These are phyloP conservation scores for Penicillium capsulatum DNA, from an alignment of 2,329 filamentous ascomycete species.

Conservation along the genomic window DNA sequence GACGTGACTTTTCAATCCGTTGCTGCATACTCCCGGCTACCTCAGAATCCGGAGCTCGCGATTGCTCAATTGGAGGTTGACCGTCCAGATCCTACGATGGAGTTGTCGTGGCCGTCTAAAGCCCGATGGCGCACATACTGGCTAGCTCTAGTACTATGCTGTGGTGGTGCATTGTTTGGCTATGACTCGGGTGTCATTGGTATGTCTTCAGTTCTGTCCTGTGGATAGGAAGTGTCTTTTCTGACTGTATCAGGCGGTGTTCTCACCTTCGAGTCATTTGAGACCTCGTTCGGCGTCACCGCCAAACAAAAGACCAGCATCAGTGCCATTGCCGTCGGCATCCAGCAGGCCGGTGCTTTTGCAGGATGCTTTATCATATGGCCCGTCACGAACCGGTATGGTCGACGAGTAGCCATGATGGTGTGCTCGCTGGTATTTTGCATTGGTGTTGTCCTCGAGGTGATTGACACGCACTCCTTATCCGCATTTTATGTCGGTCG, in stretches of 20 bases:
- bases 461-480: slow-evolving; percentile 46
- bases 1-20: slow-evolving; percentile 1
- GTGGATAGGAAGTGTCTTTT: neutral
- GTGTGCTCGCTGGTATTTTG: slow-evolving; percentile 47
- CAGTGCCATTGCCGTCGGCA: slow-evolving; percentile 49
- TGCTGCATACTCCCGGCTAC: slow-evolving; percentile 14
- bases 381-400: slow-evolving; percentile 46
- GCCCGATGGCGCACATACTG: slow-evolving; percentile 50
- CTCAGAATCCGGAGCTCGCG: slow-evolving; percentile 11
- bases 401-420: slow-evolving; percentile 46
- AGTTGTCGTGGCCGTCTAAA: slow-evolving; percentile 12
- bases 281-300: slow-evolving; percentile 42
- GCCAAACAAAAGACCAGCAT: slow-evolving; percentile 40
- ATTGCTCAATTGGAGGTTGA: slow-evolving; percentile 4
- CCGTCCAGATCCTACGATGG: slow-evolving; percentile 8
- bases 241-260: slow-evolving; percentile 39
- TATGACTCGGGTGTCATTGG: slow-evolving; percentile 45
- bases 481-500: slow-evolving; percentile 46
- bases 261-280: slow-evolving; percentile 45
- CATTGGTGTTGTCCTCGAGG: slow-evolving; percentile 45
- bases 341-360: slow-evolving; percentile 53
- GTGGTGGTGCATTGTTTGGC: slow-evolving; percentile 47
- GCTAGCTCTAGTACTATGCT: slow-evolving; percentile 50
- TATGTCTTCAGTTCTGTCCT: slow-evolving; percentile 14
- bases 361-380: slow-evolving; percentile 50